A percentile compares a stretch with the other conserved stretches of the same genome.
phyloP scores from a whole-genome alignment of 2,329 filamentous ascomycete genomes.

The Stachybotrys echinatus region DNA sequence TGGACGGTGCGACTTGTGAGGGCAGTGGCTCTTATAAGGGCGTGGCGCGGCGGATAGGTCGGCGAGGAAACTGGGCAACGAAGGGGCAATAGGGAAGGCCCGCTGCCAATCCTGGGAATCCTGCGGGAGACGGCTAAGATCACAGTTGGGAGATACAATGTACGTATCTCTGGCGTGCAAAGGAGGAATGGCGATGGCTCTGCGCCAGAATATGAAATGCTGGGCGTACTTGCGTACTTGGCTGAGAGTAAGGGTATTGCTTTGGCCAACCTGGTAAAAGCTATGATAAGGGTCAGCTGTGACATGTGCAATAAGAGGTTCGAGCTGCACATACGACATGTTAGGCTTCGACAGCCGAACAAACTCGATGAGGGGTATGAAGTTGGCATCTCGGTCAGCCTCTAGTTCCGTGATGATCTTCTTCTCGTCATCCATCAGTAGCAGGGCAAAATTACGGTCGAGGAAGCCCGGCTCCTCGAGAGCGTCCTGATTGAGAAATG shows the following conservation, averaged over 20 bases:
- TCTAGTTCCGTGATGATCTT: constrained; percentile 70
- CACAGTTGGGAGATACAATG: constrained; percentile 84
- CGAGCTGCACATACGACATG: constrained; percentile 47
- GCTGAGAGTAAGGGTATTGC: constrained; percentile 66
- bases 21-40: constrained; percentile 78
- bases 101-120: constrained; percentile 69
- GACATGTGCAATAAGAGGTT: not conserved
- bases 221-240: constrained; percentile 85
- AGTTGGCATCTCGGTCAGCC: constrained; percentile 69
- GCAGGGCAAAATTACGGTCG: constrained; percentile 80
- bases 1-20: constrained; percentile 79
- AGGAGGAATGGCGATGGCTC: constrained; percentile 85
- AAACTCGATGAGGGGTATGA: constrained; percentile 74
- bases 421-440: constrained; percentile 79
- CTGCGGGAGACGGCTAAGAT: constrained; percentile 63
- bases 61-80: constrained; percentile 81
- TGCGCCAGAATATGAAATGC: constrained; percentile 94
- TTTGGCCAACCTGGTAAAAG: constrained; percentile 65
- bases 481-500: constrained; percentile 63
- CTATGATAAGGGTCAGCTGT: constrained; percentile 18
- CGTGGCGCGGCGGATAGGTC: constrained; percentile 74
- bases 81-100: constrained; percentile 77
- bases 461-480: constrained; percentile 62
- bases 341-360: constrained; percentile 69
- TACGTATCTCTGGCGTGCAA: constrained; percentile 87